phyloP scores from a whole-genome alignment of 1,284 basidiomycete genomes.

The Cryptococcus floricola region DNA sequence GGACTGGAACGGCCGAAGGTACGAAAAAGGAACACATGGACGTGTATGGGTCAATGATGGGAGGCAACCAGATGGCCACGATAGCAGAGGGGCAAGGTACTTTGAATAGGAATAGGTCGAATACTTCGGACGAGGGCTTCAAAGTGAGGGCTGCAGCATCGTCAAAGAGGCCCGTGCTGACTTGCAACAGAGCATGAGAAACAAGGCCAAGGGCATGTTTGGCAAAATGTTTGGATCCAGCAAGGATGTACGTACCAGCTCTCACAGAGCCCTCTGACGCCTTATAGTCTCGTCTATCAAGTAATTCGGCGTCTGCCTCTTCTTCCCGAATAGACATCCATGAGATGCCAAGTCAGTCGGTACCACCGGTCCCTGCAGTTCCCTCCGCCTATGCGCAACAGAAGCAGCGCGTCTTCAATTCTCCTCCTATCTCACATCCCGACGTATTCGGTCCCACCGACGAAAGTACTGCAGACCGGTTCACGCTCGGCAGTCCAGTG shows the following conservation, averaged over 20 bases:
- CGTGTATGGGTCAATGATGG: slow-evolving; percentile 9
- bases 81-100: slow-evolving; percentile 22
- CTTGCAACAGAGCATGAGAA: slow-evolving; percentile 31
- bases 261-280: background rate
- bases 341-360: background rate
- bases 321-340: slow-evolving; percentile 7
- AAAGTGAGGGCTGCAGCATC: slow-evolving; percentile 22
- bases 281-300: slow-evolving; percentile 4
- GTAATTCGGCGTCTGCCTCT: slow-evolving; percentile 5
- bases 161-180: background rate
- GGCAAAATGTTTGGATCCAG: slow-evolving; percentile 45
- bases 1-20: slow-evolving; percentile 1
- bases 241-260: slow-evolving; percentile 2
- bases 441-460: slow-evolving; percentile 11
- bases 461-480: background rate
- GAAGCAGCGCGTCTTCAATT: slow-evolving; percentile 5
- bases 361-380: slow-evolving; percentile 15
- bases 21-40: slow-evolving; percentile 14
- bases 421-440: background rate
- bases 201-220: slow-evolving; percentile 44
- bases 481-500: too few species aligned
- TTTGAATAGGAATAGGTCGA: slow-evolving; percentile 18
- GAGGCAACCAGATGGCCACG: slow-evolving; percentile 25
- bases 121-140: slow-evolving; percentile 23
- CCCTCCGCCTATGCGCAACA: slow-evolving; percentile 10